Base-by-base conservation (phyloP, 2,329 filamentous ascomycete species). In the Fusarium cicatricum region DNA sequence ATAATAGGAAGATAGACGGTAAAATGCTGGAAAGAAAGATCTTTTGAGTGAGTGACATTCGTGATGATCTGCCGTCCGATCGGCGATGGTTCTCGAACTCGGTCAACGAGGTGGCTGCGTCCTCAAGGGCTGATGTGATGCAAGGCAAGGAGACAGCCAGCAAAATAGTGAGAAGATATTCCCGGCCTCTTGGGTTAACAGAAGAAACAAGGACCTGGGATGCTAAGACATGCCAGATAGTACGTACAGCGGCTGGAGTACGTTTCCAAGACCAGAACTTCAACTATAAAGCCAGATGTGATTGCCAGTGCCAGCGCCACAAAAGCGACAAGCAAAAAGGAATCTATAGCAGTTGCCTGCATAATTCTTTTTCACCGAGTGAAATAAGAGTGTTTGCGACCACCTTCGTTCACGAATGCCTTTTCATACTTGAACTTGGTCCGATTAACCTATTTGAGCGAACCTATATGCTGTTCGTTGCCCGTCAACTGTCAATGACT, bases 21-120 rank as follows among this genome's bases (percentile, higher is more conserved):
- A 73, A 92, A 90, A 92, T 91, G 77, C 90, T 90, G 70, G 93
- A 82, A 29, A 91, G 80, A 55, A 92, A 92, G 8, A 89, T 83
- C 78, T 92, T 92, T 58, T 88, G 84, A 0, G 88, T 90, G 62
- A 90, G 79, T 0, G 89, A 87, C 56, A 85, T 82, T 91, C 86
- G 67, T 90, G 87, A 16, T 83, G 79, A 43, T 88, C 86, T 28
- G 86, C 80, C 0, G 89, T 92, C 48, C 90, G 85, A 70, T 92
- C n/a, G n/a, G n/a, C n/a, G n/a, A n/a, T n/a, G 90, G 70, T 92
- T 92, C 68, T 92, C 90, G 64, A 84, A 91, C 14, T 89, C 78
- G 11, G 85, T 91, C 31, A 92, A 77, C 15, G 75, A 75, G 1
- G 82, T 84, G 1, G 90, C 90, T 29, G 89, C 78, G 3, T 77